Evolutionary conservation across 352 stramenopile species (phyloP).

Genomic region (Phytophthora hibernalis): DNA sequence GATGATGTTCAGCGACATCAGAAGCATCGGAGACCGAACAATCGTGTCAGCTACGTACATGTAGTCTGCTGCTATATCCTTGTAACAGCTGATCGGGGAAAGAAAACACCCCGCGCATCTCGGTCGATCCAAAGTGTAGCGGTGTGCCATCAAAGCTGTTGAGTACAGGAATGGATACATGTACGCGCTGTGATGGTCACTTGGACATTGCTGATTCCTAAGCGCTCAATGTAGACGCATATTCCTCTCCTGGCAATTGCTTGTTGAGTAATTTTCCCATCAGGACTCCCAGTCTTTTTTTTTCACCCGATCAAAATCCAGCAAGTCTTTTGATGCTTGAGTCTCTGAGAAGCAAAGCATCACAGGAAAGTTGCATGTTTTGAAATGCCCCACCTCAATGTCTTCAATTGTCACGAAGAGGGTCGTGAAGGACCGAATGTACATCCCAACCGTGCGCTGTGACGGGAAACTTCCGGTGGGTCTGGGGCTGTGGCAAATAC

Average conservation of each 20-base stretch:
- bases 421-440: slow-evolving; percentile 72
- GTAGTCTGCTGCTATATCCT: slow-evolving; percentile 87
- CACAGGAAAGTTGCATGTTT: slow-evolving; percentile 77
- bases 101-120: slow-evolving; percentile 76
- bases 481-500: slow-evolving; percentile 59
- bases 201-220: slow-evolving; percentile 64
- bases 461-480: slow-evolving; percentile 55
- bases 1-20: slow-evolving; percentile 89
- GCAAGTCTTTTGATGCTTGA: slow-evolving; percentile 33
- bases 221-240: slow-evolving; percentile 63
- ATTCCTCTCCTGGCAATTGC: slow-evolving; percentile 40
- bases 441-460: slow-evolving; percentile 60
- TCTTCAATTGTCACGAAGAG: slow-evolving; percentile 56
- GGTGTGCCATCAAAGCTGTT: slow-evolving; percentile 87
- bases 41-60: slow-evolving; percentile 82
- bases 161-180: slow-evolving; percentile 76
- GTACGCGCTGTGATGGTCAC: slow-evolving; percentile 81
- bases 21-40: slow-evolving; percentile 74
- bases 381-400: slow-evolving; percentile 76
- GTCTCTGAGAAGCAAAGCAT: slow-evolving; percentile 60
- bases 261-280: slow-evolving; percentile 47
- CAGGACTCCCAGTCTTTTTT: slow-evolving; percentile 41
- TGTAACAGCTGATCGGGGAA: slow-evolving; percentile 80
- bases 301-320: slow-evolving; percentile 43
- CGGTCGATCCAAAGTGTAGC: slow-evolving; percentile 57